A percentile compares a stretch with the other conserved stretches of the same genome.
These are phyloP conservation scores for Cladobotryum mycophilum DNA, from an alignment of 2,329 filamentous ascomycete species.

Conservation along the genomic window DNA sequence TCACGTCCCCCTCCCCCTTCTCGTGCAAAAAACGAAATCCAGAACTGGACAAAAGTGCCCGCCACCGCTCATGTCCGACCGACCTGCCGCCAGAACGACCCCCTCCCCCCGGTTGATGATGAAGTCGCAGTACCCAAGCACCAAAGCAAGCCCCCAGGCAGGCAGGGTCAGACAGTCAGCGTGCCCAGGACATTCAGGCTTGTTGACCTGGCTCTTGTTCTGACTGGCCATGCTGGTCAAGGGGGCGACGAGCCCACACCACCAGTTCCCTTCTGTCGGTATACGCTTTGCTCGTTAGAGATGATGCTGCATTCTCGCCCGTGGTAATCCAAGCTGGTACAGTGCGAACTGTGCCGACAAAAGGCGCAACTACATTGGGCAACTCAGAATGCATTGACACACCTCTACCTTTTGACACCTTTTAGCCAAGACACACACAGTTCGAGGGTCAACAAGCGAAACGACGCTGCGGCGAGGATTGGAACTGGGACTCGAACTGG, in stretches of 20 bases:
- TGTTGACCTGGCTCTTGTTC: too few species aligned
- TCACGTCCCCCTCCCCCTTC: too few species aligned
- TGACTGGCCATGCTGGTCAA: not conserved
- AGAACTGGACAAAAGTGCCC: not conserved
- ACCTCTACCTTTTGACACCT: too few species aligned
- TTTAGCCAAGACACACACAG: too few species aligned
- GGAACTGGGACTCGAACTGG: too few species aligned
- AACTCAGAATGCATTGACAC: too few species aligned
- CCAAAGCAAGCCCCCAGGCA: too few species aligned
- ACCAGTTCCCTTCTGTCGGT: constrained; percentile 11
- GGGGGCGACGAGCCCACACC: constrained; percentile 10
- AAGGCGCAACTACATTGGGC: not conserved
- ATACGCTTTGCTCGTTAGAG: constrained; percentile 6
- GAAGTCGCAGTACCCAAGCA: too few species aligned
- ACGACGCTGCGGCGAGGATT: too few species aligned
- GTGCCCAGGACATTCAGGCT: not conserved
- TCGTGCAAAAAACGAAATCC: too few species aligned
- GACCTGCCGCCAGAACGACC: not conserved
- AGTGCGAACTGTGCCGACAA: not conserved
- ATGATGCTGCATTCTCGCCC: constrained; percentile 7
- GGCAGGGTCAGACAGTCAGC: not conserved
- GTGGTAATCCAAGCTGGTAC: not conserved
- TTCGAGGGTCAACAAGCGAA: too few species aligned
- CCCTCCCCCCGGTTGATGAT: too few species aligned
- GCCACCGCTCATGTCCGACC: not conserved